Evolutionary conservation across 257 asterid genomes (phyloP), one percentile per base, ranked within the genome.

Genomic region (Linaria vulgaris): DNA sequence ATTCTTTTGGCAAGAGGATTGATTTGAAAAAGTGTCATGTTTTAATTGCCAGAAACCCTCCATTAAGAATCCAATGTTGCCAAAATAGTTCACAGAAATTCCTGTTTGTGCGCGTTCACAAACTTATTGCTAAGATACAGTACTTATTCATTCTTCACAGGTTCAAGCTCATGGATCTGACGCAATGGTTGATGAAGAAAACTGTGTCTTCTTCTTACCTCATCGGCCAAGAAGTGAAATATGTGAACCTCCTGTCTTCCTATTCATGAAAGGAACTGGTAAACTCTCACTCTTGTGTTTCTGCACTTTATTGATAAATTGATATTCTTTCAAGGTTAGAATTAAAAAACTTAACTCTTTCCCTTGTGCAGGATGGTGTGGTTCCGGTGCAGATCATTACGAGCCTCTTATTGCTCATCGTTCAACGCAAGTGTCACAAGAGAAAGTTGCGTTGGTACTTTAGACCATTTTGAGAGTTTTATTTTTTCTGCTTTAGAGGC

Each of bases 221-320:
- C 97, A 92, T 64, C 81, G 82, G 24, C 97, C 97, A 24, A 89
- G 95, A 70, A 82, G 85, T 63, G 99, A 85, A 73, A 90, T 92
- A 66, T 79, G 89, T 8, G 88, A 81, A 72, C 90, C 91, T 23
- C 99, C 95, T 0, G 74, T 92, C 73, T 89, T 92, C 61, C 88
- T 92, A 39, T 92, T 92, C 88, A 92, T 92, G 99, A 92, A 92
- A 74, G 99, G 99, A 76, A 89, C 99, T 65, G 98, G 98, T 91
- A 71, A 70, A 8, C 10, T 45, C 41, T 43, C 39, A 14, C 9
- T 64, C 23, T 9, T 34, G 5, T 34, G 41, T 1, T 7, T 4
- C 11, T 34, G 9, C 10, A 34, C 41, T 34, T 34, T 34, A 1
- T 34, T 15, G 21, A 22, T 9, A 17, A n/a, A n/a, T n/a, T 56